A percentile compares a stretch with the other conserved stretches of the same genome.
phyloP scores from a whole-genome alignment of 768 basidiomycete genomes.

The Leccinum olivaceopallidum region DNA sequence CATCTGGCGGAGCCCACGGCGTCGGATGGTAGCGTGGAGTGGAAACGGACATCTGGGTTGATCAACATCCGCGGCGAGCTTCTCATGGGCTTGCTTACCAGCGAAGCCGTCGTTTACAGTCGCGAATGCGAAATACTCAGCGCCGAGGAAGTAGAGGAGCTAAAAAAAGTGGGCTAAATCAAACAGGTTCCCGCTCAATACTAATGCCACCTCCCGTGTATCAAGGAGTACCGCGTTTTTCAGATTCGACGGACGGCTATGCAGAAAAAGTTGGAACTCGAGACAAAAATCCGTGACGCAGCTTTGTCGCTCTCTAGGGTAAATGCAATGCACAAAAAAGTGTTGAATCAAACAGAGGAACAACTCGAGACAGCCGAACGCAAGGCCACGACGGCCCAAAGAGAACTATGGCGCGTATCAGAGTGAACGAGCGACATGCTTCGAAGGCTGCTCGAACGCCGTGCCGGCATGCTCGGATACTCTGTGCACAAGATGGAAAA shows the following conservation, averaged over 20 bases:
- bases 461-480: conserved; percentile 76
- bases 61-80: conserved; percentile 78
- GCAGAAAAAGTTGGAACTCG: conserved; percentile 73
- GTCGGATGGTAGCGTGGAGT: conserved; percentile 36
- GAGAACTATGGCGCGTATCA: conserved; percentile 68
- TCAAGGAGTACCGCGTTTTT: conserved; percentile 74
- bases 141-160: conserved; percentile 68
- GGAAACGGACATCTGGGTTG: conserved; percentile 45
- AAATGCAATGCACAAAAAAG: conserved; percentile 54
- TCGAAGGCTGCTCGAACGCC: conserved; percentile 73
- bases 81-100: conserved; percentile 85
- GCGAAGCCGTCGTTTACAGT: conserved; percentile 93
- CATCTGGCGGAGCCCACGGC: conserved; percentile 36
- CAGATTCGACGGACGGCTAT: conserved; percentile 63
- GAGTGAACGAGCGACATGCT: conserved; percentile 64
- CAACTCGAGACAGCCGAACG: conserved; percentile 73
- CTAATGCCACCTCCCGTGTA: neutral
- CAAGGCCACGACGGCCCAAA: conserved; percentile 70
- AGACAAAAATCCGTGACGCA: conserved; percentile 88
- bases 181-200: conserved; percentile 22
- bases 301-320: conserved; percentile 72
- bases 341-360: conserved; percentile 64
- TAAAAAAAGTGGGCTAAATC: conserved; percentile 56
- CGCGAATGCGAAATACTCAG: conserved; percentile 76
- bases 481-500: conserved; percentile 70